Evolutionary conservation across 768 basidiomycete genomes (phyloP).

Genomic region (Butyriboletus loyo): DNA sequence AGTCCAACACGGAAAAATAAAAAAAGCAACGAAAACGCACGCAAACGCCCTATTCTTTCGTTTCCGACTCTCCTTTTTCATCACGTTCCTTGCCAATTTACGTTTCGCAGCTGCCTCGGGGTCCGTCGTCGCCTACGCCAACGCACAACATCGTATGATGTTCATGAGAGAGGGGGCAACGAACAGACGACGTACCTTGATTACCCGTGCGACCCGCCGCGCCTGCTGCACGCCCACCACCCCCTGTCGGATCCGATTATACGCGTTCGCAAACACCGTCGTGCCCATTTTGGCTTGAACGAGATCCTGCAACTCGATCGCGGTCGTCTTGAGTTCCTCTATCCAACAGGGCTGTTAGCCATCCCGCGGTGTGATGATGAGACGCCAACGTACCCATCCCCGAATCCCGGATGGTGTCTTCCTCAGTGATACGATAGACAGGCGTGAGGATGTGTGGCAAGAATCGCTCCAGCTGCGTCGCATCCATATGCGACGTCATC

Average conservation of each 20-base stretch:
- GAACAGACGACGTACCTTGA: slow-evolving; percentile 44
- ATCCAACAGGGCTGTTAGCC: too few relatives aligned
- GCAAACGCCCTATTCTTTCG: slow-evolving; percentile 61
- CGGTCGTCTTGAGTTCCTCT: slow-evolving; percentile 84
- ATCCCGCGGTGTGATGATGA: too few relatives aligned
- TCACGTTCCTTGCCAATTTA: slow-evolving; percentile 64
- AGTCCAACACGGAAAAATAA: neutral
- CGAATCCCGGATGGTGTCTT: slow-evolving; percentile 75
- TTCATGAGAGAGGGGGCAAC: too few relatives aligned
- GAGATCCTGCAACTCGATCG: slow-evolving; percentile 82
- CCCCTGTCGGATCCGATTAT: slow-evolving; percentile 77
- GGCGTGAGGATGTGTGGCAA: slow-evolving; percentile 85
- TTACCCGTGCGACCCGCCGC: slow-evolving; percentile 58
- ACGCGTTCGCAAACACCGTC: slow-evolving; percentile 75
- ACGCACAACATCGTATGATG: too few relatives aligned
- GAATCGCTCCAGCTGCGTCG: slow-evolving; percentile 56
- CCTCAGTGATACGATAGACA: slow-evolving; percentile 82
- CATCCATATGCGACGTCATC: slow-evolving; percentile 72
- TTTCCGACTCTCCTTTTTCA: slow-evolving; percentile 86
- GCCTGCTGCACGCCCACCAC: slow-evolving; percentile 65
- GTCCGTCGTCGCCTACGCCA: slow-evolving; percentile 60
- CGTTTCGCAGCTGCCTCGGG: slow-evolving; percentile 76
- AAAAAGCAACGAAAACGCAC: slow-evolving; percentile 46
- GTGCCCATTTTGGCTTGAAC: slow-evolving; percentile 85
- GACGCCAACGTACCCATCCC: slow-evolving; percentile 63